Evolutionary conservation across 2,329 filamentous ascomycete species (phyloP).

Genomic region (Aureobasidium leucospermi): DNA sequence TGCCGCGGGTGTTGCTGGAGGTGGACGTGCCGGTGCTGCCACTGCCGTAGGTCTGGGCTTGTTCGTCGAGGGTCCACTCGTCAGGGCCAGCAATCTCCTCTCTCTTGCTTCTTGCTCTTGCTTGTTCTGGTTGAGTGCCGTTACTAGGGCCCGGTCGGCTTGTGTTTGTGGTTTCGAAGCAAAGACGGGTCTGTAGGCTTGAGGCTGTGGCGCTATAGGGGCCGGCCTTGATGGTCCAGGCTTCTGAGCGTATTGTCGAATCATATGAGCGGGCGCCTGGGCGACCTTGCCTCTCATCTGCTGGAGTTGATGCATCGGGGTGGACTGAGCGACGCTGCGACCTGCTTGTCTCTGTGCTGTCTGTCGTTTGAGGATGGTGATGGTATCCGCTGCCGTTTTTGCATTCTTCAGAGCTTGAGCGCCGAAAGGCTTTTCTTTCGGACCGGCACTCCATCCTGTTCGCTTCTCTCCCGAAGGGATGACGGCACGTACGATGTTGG

Average conservation of each 20-base stretch:
- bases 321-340: constrained; percentile 4
- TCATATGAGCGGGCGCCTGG: constrained; percentile 48
- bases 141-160: not conserved
- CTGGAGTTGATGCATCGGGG: constrained; percentile 10
- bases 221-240: not conserved
- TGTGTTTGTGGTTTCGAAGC: not conserved
- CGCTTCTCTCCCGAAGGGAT: constrained; percentile 13
- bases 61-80: not conserved
- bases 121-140: not conserved
- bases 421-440: constrained; percentile 7
- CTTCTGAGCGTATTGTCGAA: constrained; percentile 37
- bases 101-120: constrained; percentile 12
- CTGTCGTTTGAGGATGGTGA: constrained; percentile 11
- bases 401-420: constrained; percentile 17
- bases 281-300: constrained; percentile 27
- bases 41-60: not conserved
- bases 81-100: constrained; percentile 4
- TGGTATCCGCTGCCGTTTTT: constrained; percentile 5
- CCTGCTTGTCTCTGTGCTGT: not conserved
- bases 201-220: not conserved
- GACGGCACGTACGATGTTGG: constrained; percentile 22
- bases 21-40: not conserved
- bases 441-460: not conserved
- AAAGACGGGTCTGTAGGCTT: constrained; percentile 1
- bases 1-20: constrained; percentile 9